Percentiles rank a stretch among this genome's conserved stretches.
These are phyloP conservation scores for Fusarium illudens DNA, from an alignment of 2,329 filamentous ascomycete species.

Conservation along the genomic window DNA sequence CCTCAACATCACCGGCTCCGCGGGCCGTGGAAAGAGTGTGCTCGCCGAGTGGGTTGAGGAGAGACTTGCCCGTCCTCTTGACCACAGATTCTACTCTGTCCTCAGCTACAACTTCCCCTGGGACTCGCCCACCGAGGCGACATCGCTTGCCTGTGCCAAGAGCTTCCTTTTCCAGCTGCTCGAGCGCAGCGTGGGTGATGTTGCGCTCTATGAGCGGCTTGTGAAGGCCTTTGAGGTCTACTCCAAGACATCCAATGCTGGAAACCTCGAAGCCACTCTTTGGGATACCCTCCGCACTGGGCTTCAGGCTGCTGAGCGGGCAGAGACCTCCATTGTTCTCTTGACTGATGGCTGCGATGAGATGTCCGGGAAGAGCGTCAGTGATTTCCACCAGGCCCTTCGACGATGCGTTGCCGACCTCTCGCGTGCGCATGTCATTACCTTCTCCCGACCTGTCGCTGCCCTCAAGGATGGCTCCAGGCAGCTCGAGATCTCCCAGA, in stretches of 20 bases:
- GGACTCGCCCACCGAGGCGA: slow-evolving; percentile 45
- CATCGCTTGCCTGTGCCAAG: slow-evolving; percentile 47
- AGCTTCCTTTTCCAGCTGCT: slow-evolving; percentile 50
- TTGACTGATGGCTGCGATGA: slow-evolving; percentile 52
- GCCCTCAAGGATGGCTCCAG: slow-evolving; percentile 44
- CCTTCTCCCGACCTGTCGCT: slow-evolving; percentile 47
- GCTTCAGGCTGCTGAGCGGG: slow-evolving; percentile 43
- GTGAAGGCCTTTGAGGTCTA: slow-evolving; percentile 40
- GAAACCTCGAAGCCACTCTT: slow-evolving; percentile 43
- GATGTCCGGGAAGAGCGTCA: slow-evolving; percentile 37
- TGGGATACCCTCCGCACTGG: slow-evolving; percentile 48
- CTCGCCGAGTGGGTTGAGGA: slow-evolving; percentile 53
- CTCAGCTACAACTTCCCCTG: slow-evolving; percentile 49
- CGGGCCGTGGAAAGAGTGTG: slow-evolving; percentile 49
- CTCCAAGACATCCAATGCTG: slow-evolving; percentile 29
- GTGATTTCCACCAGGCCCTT: slow-evolving; percentile 45
- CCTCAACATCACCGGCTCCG: slow-evolving; percentile 47
- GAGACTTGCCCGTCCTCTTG: slow-evolving; percentile 49
- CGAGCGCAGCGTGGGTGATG: slow-evolving; percentile 50
- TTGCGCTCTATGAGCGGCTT: slow-evolving; percentile 46
- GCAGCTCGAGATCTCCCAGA: slow-evolving; percentile 45
- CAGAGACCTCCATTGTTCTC: slow-evolving; percentile 44
- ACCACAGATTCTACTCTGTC: slow-evolving; percentile 47
- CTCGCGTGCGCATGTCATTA: slow-evolving; percentile 44
- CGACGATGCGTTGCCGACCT: slow-evolving; percentile 43